phyloP scores from a whole-genome alignment of 1,139 yeast genomes.

The Magnusiomyces fungicola region DNA sequence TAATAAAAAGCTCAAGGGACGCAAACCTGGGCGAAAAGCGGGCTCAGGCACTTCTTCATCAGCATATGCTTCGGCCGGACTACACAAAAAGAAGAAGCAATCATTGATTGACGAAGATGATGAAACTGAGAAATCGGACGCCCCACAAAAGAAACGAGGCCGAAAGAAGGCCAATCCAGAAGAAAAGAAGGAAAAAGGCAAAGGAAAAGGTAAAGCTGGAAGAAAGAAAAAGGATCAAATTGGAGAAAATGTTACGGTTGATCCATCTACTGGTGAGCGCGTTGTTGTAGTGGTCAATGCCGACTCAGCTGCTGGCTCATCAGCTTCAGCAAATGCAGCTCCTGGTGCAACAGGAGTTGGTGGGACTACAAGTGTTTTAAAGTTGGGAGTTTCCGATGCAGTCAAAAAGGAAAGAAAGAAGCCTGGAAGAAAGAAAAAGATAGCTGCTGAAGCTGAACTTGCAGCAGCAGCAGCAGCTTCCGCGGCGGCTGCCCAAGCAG shows the following conservation, averaged over 20 bases:
- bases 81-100: not conserved
- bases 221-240: not conserved
- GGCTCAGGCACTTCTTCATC: constrained; percentile 3
- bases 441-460: not conserved
- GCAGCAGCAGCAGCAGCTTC: not conserved
- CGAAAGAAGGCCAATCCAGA: not conserved
- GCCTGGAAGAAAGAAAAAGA: constrained; percentile 3
- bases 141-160: not conserved
- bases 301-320: too few relatives aligned
- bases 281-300: too few relatives aligned
- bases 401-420: constrained; percentile 1
- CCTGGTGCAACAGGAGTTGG: too few relatives aligned
- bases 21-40: constrained; percentile 2
- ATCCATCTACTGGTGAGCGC: too few relatives aligned
- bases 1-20: constrained; percentile 1
- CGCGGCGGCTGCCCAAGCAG: too few relatives aligned
- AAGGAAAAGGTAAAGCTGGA: not conserved
- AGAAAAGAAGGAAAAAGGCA: not conserved
- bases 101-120: not conserved
- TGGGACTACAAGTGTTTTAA: too few relatives aligned
- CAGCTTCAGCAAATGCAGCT: too few relatives aligned
- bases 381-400: too few relatives aligned
- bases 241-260: not conserved
- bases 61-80: not conserved
- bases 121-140: not conserved